Conservation (phyloP, 2,329 filamentous ascomycete species). For the Trichoderma sp. region DNA sequence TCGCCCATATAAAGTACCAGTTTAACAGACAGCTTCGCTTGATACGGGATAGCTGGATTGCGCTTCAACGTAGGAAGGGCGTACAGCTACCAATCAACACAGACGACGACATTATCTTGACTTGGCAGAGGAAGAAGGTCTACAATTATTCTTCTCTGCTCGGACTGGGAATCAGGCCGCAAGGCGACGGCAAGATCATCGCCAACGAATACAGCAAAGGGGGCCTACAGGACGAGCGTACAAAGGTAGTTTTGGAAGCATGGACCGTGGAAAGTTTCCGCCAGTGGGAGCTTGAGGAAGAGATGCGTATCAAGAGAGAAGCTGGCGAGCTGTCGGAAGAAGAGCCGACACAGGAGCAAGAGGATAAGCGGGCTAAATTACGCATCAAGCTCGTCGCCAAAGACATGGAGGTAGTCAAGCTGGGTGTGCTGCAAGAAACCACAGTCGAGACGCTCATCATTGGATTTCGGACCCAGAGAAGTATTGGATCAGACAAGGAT, state of each 20-base stretch:
- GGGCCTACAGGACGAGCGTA: constrained; percentile 52
- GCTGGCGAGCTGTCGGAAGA: constrained; percentile 44
- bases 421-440: constrained; percentile 56
- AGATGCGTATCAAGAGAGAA: constrained; percentile 47
- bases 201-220: constrained; percentile 38
- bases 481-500: constrained; percentile 51
- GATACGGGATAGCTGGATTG: constrained; percentile 70
- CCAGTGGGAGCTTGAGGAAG: constrained; percentile 50
- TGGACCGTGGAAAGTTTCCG: constrained; percentile 68
- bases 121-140: constrained; percentile 72
- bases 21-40: constrained; percentile 67
- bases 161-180: constrained; percentile 61
- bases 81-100: constrained; percentile 41
- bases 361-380: constrained; percentile 41
- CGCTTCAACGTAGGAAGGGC: constrained; percentile 53
- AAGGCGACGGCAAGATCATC: constrained; percentile 45
- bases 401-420: constrained; percentile 50
- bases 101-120: constrained; percentile 67
- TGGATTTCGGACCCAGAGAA: constrained; percentile 59
- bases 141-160: constrained; percentile 75
- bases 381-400: constrained; percentile 57
- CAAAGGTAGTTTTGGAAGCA: constrained; percentile 72
- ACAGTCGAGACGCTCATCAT: constrained; percentile 62
- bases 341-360: constrained; percentile 27
- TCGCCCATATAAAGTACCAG: constrained; percentile 62